phyloP scores from a whole-genome alignment of 306 rosid species.

The Coriaria nepalensis region DNA sequence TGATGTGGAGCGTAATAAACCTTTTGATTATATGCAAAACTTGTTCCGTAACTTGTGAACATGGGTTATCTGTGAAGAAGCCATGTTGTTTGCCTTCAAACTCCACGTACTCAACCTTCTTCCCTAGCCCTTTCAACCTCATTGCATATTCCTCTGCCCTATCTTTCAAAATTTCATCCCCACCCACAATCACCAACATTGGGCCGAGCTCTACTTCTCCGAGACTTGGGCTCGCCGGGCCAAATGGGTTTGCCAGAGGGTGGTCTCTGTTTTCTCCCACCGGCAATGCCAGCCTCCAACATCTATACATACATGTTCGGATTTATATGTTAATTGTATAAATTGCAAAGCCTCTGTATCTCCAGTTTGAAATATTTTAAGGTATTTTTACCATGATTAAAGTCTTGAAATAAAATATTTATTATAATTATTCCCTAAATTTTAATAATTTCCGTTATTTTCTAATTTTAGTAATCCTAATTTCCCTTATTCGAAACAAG shows the following conservation, averaged over 20 bases:
- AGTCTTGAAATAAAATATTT: no score
- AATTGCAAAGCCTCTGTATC: background rate
- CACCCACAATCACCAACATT: slow-evolving; percentile 46
- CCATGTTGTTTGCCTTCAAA: slow-evolving; percentile 65
- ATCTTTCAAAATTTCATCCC: slow-evolving; percentile 59
- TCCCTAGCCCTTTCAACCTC: slow-evolving; percentile 33
- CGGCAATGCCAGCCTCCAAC: slow-evolving; percentile 72
- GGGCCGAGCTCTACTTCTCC: slow-evolving; percentile 38
- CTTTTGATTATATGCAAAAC: slow-evolving; percentile 32
- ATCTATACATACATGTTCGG: slow-evolving; percentile 19
- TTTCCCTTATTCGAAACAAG: no score
- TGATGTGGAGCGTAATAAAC: slow-evolving; percentile 38
- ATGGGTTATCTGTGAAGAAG: slow-evolving; percentile 47
- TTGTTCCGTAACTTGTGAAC: slow-evolving; percentile 34
- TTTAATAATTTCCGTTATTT: no score
- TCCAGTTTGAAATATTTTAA: no score
- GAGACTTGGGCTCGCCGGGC: slow-evolving; percentile 33
- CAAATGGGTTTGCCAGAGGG: slow-evolving; percentile 62
- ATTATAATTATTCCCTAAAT: no score
- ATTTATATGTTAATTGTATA: no score
- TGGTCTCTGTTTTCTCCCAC: slow-evolving; percentile 53
- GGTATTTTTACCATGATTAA: no score
- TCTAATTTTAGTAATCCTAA: no score
- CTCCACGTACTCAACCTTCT: slow-evolving; percentile 44
- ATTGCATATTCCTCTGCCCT: slow-evolving; percentile 39